Evolutionary conservation across 2,329 filamentous ascomycete genomes (phyloP), one percentile per base, ranked within the genome.

Genomic region (Fusarium sacchari): DNA sequence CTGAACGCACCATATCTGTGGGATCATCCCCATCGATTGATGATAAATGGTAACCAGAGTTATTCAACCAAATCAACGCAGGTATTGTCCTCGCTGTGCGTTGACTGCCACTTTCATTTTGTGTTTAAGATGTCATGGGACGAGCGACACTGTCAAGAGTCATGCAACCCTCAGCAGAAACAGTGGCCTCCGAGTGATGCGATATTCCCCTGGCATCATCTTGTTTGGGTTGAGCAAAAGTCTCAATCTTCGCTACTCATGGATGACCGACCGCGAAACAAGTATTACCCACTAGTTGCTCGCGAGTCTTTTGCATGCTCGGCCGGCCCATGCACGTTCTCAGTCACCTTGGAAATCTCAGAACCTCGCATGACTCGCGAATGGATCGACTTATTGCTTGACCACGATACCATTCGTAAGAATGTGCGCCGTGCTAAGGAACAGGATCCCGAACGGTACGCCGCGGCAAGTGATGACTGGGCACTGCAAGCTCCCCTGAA

Each of bases 381-480:
- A 61, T 86, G 84, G 82, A 80, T 88, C 4, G 71, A 81, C 18
- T 78, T 84, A 22, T 79, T 91, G 20, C 78, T 79, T 9, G 87
- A 90, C 69, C 79, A 83, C 24, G 77, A 83, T 5, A 81, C 86
- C 42, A 86, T 88, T 46, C 75, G 75, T 22, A 70, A 79, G 32
- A 84, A 84, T 37, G 76, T 88, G 7, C 75, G 79, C 3, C 58
- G 76, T 3, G 84, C 86, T 3, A 81, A 82, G 36, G 78, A 80
- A 36, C 75, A 84, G 13, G 87, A 90, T 37, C 86, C 87, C 0
- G 81, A 80, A 1, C 82, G 89, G 13, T 90, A 87, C 70, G 79
- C 81, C 8, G 82, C 84, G 26, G 81, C 85, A 3, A 79, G 82
- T 5, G 80, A 84, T 20, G 79, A 82, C 14, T 86, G 84, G 79